These are phyloP conservation scores for Corniculantispora saksenae DNA, from an alignment of 2,329 filamentous ascomycete genomes.

Conservation along the genomic window DNA sequence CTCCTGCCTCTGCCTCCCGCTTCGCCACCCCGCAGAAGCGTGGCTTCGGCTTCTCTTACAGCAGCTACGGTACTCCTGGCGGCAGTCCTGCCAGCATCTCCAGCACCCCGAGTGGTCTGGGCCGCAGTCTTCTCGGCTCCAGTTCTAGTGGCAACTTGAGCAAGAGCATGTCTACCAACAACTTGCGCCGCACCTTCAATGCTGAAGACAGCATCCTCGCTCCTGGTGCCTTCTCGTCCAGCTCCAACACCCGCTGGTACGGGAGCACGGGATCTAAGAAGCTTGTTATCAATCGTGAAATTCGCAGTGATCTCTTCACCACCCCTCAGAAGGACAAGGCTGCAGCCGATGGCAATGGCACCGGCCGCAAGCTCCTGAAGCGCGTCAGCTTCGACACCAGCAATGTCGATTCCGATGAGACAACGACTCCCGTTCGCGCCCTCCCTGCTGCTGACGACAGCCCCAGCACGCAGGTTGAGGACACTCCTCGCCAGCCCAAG, in stretches of 20 bases:
- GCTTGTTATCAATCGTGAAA: conserved; percentile 84
- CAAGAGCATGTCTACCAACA: conserved; percentile 89
- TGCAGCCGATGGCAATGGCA: conserved; percentile 40
- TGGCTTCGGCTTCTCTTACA: conserved; percentile 91
- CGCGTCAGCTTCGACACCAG: conserved; percentile 88
- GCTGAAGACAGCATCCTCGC: conserved; percentile 83
- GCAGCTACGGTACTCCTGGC: conserved; percentile 81
- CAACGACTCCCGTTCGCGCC: conserved; percentile 34
- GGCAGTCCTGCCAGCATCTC: conserved; percentile 64
- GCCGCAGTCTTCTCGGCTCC: conserved; percentile 65
- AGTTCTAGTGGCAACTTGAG: conserved; percentile 71
- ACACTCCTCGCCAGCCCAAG: conserved; percentile 54
- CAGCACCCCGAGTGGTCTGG: conserved; percentile 68
- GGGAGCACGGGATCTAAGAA: conserved; percentile 78
- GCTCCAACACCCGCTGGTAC: conserved; percentile 62
- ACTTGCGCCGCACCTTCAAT: conserved; percentile 77
- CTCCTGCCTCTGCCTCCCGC: conserved; percentile 75
- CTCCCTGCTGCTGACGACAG: conserved; percentile 37
- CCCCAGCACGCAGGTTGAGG: conserved; percentile 33
- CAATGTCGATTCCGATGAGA: conserved; percentile 41
- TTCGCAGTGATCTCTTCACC: conserved; percentile 72
- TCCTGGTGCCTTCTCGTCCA: conserved; percentile 80
- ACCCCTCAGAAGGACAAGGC: conserved; percentile 58
- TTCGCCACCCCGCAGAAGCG: conserved; percentile 82
- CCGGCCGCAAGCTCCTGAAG: conserved; percentile 67